Base-by-base conservation (phyloP, 1,139 yeast species). In the Pichia sorboxylosa region DNA sequence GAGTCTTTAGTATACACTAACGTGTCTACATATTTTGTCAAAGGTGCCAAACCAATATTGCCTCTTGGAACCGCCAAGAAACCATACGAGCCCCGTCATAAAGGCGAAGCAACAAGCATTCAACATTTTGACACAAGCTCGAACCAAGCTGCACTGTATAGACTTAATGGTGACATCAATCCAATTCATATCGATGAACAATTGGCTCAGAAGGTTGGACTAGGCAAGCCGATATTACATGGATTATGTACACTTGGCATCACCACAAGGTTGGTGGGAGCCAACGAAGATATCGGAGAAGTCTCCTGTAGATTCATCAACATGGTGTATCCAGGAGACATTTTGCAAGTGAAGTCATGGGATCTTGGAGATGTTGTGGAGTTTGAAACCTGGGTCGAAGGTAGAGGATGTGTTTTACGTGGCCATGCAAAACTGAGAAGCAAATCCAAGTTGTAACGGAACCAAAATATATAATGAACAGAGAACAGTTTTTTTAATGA, bases 261-360 rank as follows among this genome's bases (percentile, higher is more conserved):
- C 45, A 63, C 83, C 32, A 81, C 79, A 26, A 83, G 85, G 58
- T 66, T 90, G 48, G 66, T 69, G 50, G 94, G 85, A 49, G 68
- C 80, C 51, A 90, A 61, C 58, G 97, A 97, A 37, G 66, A 70
- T 29, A 82, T 80, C 58, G 70, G 69, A 52, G 95, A 85, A 63
- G 70, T 85, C 56, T 90, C 90, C 66, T 93, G 74, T 24, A 75
- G 97, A 55, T 90, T 90, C 56, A 72, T 94, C 22, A 90, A 90
- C 49, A 77, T 82, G 51, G 97, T 90, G 27, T 85, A 73, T 73
- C 97, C 97, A n/a, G 98, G 97, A 48, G 97, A 90, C 61, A 79
- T 84, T 21, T 67, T 90, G 55, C 69, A 68, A 51, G 74, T 90
- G 26, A 62, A 62, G 37, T 94, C 94, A 27, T 90, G 98, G 98